Evolutionary conservation across 2,329 filamentous ascomycete genomes (phyloP).

Genomic region (Ophiostoma ips): DNA sequence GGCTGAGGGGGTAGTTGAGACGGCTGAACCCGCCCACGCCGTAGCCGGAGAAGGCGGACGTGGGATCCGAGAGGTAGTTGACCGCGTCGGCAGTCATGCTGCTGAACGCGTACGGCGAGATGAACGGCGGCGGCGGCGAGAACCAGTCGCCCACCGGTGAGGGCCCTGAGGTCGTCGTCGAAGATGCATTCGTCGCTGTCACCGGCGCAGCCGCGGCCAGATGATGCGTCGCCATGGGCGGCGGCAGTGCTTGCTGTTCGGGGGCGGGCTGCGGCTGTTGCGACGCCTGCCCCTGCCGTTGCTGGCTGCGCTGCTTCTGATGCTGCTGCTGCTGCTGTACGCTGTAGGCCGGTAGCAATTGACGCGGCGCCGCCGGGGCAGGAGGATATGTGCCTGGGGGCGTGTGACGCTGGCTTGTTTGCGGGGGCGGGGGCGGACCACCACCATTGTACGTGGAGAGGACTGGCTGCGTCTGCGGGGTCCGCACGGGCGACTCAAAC

Average conservation of each 20-base stretch:
- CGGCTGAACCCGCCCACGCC: constrained; percentile 12
- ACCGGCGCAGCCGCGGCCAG: not conserved
- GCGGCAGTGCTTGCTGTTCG: constrained; percentile 13
- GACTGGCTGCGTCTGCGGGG: constrained; percentile 15
- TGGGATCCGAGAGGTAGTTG: constrained; percentile 13
- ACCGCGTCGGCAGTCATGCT: constrained; percentile 21
- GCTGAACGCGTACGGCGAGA: constrained; percentile 36
- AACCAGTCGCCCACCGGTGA: constrained; percentile 30
- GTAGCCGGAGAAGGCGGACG: constrained; percentile 14
- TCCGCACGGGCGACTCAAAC: constrained; percentile 13
- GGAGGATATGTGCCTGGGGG: too few relatives aligned
- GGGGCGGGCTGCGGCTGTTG: not conserved
- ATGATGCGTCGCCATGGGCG: constrained; percentile 24
- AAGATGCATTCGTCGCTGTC: constrained; percentile 5
- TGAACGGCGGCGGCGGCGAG: constrained; percentile 36
- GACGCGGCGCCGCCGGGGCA: too few relatives aligned
- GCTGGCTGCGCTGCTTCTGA: not conserved
- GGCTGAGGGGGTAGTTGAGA: constrained; percentile 4
- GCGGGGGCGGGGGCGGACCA: not conserved
- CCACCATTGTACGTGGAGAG: not conserved
- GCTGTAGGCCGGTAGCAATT: constrained; percentile 19
- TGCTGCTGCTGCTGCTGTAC: constrained; percentile 18
- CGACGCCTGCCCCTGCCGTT: not conserved
- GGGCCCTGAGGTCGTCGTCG: constrained; percentile 23
- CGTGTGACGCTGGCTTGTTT: too few relatives aligned